A percentile compares a stretch with the other conserved stretches of the same genome.
Conservation (phyloP, 768 basidiomycete species). For the Saitozyma sp. region DNA sequence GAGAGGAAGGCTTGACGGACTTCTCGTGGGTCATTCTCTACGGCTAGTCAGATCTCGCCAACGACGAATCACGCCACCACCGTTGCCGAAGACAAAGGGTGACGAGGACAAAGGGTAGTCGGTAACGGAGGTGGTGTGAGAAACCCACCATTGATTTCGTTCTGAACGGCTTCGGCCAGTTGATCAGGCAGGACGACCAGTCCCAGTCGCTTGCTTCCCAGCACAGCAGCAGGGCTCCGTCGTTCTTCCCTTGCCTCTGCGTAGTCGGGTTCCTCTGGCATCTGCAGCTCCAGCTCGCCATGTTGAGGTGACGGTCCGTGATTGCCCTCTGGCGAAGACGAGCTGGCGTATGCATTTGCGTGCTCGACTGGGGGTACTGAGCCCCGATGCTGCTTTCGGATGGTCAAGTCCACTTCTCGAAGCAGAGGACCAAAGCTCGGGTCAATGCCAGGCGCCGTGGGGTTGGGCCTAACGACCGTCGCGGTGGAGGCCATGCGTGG, state of each 20-base stretch:
- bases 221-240: slow-evolving; percentile 78
- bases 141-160: slow-evolving; percentile 60
- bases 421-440: not conserved
- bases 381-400: not conserved
- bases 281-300: not conserved
- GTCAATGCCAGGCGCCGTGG: not conserved
- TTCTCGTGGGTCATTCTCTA: slow-evolving; percentile 24
- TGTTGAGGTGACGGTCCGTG: not conserved
- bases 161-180: slow-evolving; percentile 66
- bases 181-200: slow-evolving; percentile 71
- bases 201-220: slow-evolving; percentile 73
- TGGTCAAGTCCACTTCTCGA: not conserved
- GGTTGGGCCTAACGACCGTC: not conserved
- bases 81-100: not conserved
- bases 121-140: not conserved
- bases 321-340: not conserved
- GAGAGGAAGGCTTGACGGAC: slow-evolving; percentile 33
- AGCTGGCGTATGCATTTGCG: not conserved
- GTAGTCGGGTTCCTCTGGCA: slow-evolving; percentile 1
- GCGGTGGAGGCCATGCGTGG: slow-evolving; percentile 2
- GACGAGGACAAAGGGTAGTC: not conserved
- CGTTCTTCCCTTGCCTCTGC: slow-evolving; percentile 50
- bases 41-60: not conserved
- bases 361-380: not conserved
- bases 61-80: not conserved